Percentiles rank a stretch among this genome's conserved stretches.
phyloP scores from a whole-genome alignment of 2,329 filamentous ascomycete genomes.

The Fusarium metavorans region DNA sequence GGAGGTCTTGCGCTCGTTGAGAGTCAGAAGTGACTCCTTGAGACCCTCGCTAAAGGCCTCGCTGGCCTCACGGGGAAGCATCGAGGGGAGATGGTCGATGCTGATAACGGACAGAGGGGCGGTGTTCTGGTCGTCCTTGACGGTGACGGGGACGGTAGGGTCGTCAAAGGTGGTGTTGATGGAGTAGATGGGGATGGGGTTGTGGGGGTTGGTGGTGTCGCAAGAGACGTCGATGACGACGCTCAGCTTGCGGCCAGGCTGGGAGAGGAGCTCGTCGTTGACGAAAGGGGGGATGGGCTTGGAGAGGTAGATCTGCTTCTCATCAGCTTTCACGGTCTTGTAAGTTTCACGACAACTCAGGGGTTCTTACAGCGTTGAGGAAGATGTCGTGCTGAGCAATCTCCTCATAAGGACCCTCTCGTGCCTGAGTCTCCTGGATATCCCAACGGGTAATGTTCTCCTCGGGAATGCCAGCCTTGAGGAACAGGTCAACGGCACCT shows the following conservation, averaged over 20 bases:
- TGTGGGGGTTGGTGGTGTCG: conserved; percentile 80
- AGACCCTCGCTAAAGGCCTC: conserved; percentile 86
- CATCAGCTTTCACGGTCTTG: conserved; percentile 2
- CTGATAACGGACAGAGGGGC: conserved; percentile 82
- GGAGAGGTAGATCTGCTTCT: conserved; percentile 77
- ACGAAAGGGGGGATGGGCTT: conserved; percentile 84
- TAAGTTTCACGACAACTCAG: neutral
- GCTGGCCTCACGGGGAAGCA: conserved; percentile 87
- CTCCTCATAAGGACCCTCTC: conserved; percentile 81
- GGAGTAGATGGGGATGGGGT: conserved; percentile 81
- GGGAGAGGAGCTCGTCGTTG: conserved; percentile 73
- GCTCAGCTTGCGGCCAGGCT: conserved; percentile 76
- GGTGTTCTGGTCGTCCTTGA: conserved; percentile 62
- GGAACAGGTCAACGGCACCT: conserved; percentile 84
- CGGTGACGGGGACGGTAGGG: conserved; percentile 82
- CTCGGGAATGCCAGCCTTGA: conserved; percentile 70
- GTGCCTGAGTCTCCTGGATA: conserved; percentile 77
- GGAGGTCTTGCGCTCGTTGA: conserved; percentile 79
- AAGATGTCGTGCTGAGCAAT: conserved; percentile 82
- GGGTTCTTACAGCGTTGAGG: conserved; percentile 69
- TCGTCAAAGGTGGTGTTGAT: conserved; percentile 88
- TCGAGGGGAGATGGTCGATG: conserved; percentile 86
- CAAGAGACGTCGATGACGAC: conserved; percentile 85
- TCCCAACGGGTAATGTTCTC: conserved; percentile 71
- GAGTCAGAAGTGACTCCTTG: conserved; percentile 79